These are phyloP conservation scores for Glycine tomentella DNA, from an alignment of 306 rosid genomes.

Conservation along the genomic window DNA sequence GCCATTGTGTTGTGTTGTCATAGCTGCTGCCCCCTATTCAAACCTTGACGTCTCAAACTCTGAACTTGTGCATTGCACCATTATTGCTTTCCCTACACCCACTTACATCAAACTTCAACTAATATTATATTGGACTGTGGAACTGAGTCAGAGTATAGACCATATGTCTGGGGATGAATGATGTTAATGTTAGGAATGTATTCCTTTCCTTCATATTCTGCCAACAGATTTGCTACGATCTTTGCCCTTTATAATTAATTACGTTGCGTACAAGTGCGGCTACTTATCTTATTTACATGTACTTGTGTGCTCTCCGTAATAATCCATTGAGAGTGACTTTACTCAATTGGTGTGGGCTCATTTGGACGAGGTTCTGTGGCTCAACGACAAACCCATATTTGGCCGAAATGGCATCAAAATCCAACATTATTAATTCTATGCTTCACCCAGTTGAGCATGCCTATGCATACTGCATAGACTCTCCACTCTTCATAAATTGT, in stretches of 20 bases:
- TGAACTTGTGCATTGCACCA: conserved; percentile 5
- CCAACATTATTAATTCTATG: neutral
- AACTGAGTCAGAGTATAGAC: neutral
- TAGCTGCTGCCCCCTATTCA: conserved; percentile 18
- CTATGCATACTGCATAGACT: too few relatives aligned
- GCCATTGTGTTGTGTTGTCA: conserved; percentile 18
- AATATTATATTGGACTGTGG: neutral
- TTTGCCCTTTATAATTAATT: conserved; percentile 30
- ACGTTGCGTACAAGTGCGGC: neutral
- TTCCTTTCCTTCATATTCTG: conserved; percentile 26
- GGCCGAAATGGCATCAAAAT: conserved; percentile 20
- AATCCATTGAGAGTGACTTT: neutral
- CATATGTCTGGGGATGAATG: conserved; percentile 14
- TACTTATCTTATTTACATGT: neutral
- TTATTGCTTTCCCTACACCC: conserved; percentile 10
- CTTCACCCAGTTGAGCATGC: too few relatives aligned
- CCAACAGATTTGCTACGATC: conserved; percentile 38
- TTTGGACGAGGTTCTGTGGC: conserved; percentile 31
- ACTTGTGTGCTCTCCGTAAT: neutral
- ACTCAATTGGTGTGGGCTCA: conserved; percentile 4
- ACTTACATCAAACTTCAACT: neutral
- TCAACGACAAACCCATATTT: conserved; percentile 6
- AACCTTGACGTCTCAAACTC: conserved; percentile 38
- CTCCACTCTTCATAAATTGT: neutral
- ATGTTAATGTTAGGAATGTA: conserved; percentile 22